Evolutionary conservation across 106 monocot genomes (phyloP).

Genomic region (Dioscorea alata): DNA sequence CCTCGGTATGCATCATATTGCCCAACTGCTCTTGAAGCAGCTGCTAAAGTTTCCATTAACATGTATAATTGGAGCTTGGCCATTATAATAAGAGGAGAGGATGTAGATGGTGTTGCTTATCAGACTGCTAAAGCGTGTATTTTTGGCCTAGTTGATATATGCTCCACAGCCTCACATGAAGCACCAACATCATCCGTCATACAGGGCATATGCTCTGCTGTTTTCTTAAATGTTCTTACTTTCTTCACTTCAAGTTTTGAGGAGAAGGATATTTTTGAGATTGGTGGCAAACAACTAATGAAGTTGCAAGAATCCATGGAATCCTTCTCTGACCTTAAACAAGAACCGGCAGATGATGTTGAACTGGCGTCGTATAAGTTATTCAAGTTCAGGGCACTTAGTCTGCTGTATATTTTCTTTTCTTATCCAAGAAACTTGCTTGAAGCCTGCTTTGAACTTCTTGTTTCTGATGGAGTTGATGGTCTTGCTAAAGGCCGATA

Average conservation of each 20-base stretch:
- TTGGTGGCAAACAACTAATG: slow-evolving; percentile 30
- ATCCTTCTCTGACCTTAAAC: slow-evolving; percentile 52
- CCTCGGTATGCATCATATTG: slow-evolving; percentile 83
- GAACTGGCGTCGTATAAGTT: slow-evolving; percentile 38
- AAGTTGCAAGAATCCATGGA: slow-evolving; percentile 57
- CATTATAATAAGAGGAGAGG: slow-evolving; percentile 71
- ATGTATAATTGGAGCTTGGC: slow-evolving; percentile 89
- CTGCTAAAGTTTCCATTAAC: slow-evolving; percentile 70
- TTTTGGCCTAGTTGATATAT: slow-evolving; percentile 85
- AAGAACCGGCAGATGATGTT: slow-evolving; percentile 31
- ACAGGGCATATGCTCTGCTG: slow-evolving; percentile 65
- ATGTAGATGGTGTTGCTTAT: slow-evolving; percentile 72
- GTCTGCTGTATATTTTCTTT: slow-evolving; percentile 69
- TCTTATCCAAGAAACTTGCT: slow-evolving; percentile 65
- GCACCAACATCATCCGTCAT: slow-evolving; percentile 77
- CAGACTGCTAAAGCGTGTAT: slow-evolving; percentile 80
- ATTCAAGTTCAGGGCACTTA: slow-evolving; percentile 58
- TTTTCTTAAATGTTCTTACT: slow-evolving; percentile 60
- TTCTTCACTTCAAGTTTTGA: slow-evolving; percentile 77
- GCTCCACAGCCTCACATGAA: slow-evolving; percentile 72
- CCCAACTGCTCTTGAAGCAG: slow-evolving; percentile 91
- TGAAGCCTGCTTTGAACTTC: slow-evolving; percentile 75
- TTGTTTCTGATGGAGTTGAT: slow-evolving; percentile 43
- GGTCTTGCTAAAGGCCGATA: slow-evolving; percentile 37
- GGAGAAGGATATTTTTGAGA: slow-evolving; percentile 56